Conservation (phyloP, 2,329 filamentous ascomycete species). For the Ramularia endophylla region DNA sequence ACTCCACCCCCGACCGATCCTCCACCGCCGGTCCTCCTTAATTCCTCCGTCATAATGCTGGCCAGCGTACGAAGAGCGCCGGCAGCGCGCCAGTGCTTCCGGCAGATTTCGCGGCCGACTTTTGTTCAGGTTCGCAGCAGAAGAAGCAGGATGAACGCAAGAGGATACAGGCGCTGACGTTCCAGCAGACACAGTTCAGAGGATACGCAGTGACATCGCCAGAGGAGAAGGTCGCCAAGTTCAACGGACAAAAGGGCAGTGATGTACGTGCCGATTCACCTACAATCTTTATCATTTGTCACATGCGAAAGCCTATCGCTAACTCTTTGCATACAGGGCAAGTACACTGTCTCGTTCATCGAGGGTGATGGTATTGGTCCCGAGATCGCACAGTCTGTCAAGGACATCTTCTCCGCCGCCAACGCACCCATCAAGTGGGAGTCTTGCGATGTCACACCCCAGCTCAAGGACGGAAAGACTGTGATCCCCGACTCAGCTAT, state of each 20-base stretch:
- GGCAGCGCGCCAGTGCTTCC: conserved; percentile 13
- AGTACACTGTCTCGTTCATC: conserved; percentile 93
- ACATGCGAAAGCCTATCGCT: conserved; percentile 8
- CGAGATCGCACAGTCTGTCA: conserved; percentile 95
- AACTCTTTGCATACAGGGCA: conserved; percentile 55
- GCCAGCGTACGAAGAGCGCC: conserved; percentile 14
- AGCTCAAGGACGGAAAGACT: conserved; percentile 90
- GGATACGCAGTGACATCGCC: conserved; percentile 36
- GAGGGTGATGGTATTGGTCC: conserved; percentile 97
- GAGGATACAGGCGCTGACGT: conserved; percentile 6
- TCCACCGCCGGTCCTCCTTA: conserved; percentile 4
- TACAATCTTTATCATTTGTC: no score
- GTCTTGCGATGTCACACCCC: conserved; percentile 90
- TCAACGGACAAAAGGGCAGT: conserved; percentile 81
- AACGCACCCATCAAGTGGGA: conserved; percentile 98
- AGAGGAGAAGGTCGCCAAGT: conserved; percentile 77
- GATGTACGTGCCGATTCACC: conserved; percentile 58
- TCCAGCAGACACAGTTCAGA: conserved; percentile 13
- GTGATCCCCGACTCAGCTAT: conserved; percentile 91
- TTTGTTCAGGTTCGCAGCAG: conserved; percentile 15
- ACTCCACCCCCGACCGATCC: not conserved
- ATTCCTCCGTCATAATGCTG: conserved; percentile 9
- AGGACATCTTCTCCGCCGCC: conserved; percentile 96
- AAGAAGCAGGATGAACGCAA: not conserved
- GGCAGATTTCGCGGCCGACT: conserved; percentile 15